Conservation (phyloP, 805 yeast species). For the Lachancea dasiensis region DNA sequence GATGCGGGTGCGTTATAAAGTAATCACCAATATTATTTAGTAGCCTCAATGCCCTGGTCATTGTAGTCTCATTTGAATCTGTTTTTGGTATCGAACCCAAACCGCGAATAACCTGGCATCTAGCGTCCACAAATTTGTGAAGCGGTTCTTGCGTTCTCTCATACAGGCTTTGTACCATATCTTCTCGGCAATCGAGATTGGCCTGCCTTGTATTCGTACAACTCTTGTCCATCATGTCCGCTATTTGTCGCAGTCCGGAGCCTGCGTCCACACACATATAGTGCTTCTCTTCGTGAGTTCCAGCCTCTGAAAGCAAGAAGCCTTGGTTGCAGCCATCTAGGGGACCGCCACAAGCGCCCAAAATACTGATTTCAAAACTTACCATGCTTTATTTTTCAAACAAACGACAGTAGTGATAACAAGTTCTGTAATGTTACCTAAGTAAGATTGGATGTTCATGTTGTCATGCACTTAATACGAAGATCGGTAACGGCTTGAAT, state of each 20-base stretch:
- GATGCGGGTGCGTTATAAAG: conserved; percentile 73
- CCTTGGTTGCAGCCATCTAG: conserved; percentile 64
- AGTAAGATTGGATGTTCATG: no score
- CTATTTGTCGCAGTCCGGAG: conserved; percentile 53
- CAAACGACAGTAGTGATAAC: no score
- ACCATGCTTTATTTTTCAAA: conserved; percentile 7
- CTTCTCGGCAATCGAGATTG: neutral
- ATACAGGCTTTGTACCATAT: conserved; percentile 19
- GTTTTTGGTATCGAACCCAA: conserved; percentile 10
- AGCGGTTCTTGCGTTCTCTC: conserved; percentile 20
- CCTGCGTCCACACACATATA: conserved; percentile 76
- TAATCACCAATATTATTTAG: conserved; percentile 38
- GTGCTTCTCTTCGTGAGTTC: conserved; percentile 27
- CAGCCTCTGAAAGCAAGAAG: conserved; percentile 54
- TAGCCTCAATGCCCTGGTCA: conserved; percentile 30
- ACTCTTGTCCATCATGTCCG: conserved; percentile 33
- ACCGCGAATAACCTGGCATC: conserved; percentile 13
- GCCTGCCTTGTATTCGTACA: conserved; percentile 8
- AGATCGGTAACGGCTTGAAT: no score
- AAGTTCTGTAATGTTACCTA: no score
- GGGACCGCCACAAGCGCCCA: conserved; percentile 88
- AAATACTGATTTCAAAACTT: conserved; percentile 52
- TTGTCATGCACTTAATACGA: no score
- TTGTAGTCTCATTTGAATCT: conserved; percentile 21
- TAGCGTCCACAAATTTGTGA: conserved; percentile 14